Evolutionary conservation across 495 filamentous ascomycete genomes (phyloP).

Genomic region (Friedmanniomyces endolithicus): DNA sequence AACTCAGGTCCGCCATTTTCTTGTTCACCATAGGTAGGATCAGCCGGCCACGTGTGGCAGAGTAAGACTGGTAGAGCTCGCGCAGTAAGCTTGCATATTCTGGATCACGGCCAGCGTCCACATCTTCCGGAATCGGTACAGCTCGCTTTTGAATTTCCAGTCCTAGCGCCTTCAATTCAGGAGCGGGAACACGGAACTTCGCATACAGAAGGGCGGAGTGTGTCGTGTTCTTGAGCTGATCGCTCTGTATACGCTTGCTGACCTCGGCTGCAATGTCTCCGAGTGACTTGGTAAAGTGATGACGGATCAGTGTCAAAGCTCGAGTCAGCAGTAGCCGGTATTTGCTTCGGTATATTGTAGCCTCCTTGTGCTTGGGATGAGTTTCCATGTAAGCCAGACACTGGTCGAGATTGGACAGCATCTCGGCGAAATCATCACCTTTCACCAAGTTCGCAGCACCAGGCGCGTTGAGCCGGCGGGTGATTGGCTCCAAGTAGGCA

Average conservation of each 20-base stretch:
- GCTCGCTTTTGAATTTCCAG: constrained; percentile 58
- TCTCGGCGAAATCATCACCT: constrained; percentile 68
- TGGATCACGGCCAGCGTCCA: constrained; percentile 49
- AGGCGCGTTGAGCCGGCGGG: constrained; percentile 78
- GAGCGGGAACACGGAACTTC: constrained; percentile 59
- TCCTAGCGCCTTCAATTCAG: constrained; percentile 53
- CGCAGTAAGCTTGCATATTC: constrained; percentile 57
- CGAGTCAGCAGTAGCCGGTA: constrained; percentile 61
- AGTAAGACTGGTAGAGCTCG: constrained; percentile 55
- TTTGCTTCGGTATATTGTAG: constrained; percentile 62
- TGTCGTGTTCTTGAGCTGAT: constrained; percentile 62
- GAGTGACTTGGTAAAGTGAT: constrained; percentile 64
- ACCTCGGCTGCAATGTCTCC: constrained; percentile 60
- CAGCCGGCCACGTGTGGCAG: constrained; percentile 42
- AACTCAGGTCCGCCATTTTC: constrained; percentile 53
- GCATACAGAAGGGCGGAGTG: constrained; percentile 66
- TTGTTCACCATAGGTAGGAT: constrained; percentile 43
- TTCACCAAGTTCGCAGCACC: constrained; percentile 73
- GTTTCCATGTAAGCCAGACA: constrained; percentile 82
- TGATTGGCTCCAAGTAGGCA: constrained; percentile 79
- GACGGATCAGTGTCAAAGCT: constrained; percentile 68
- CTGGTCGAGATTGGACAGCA: constrained; percentile 69
- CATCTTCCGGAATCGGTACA: constrained; percentile 42
- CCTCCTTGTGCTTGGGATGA: constrained; percentile 73
- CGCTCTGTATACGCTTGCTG: constrained; percentile 54